A percentile compares a stretch with the other conserved stretches of the same genome.
These are phyloP conservation scores for Amborella trichopoda DNA, from an alignment of 164 flowering plant species.

Conservation along the genomic window DNA sequence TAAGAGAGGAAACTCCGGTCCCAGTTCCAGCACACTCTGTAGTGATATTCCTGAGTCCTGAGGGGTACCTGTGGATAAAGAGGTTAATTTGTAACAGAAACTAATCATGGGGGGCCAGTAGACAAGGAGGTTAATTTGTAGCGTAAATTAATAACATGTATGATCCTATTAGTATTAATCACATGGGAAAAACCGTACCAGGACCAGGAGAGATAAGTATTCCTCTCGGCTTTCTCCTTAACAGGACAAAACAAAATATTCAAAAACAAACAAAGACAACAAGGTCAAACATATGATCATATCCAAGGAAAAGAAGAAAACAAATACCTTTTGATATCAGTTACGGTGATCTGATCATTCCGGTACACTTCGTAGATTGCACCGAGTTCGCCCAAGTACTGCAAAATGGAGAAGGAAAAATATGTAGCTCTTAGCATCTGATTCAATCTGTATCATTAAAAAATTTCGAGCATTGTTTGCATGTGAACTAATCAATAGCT, in stretches of 20 bases:
- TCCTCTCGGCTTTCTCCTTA: conserved; percentile 87
- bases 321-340: conserved; percentile 56
- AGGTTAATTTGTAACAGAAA: too few relatives aligned
- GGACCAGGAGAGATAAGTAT: conserved; percentile 97
- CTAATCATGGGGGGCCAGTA: too few relatives aligned
- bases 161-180: too few relatives aligned
- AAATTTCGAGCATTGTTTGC: too few relatives aligned
- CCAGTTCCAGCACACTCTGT: conserved; percentile 86
- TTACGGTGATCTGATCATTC: conserved; percentile 82
- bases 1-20: conserved; percentile 73
- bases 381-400: conserved; percentile 95
- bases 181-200: conserved; percentile 32
- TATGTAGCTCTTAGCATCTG: too few relatives aligned
- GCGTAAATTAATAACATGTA: too few relatives aligned
- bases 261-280: background rate
- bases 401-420: conserved; percentile 1
- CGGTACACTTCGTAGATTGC: conserved; percentile 73
- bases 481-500: too few relatives aligned
- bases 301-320: background rate
- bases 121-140: too few relatives aligned
- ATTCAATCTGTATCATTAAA: too few relatives aligned
- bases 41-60: conserved; percentile 96
- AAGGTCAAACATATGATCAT: background rate
- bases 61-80: conserved; percentile 58
- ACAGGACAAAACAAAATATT: conserved; percentile 1